A percentile compares a stretch with the other conserved stretches of the same genome.
phyloP scores from a whole-genome alignment of 225 moss, liverwort and hornwort species.

The Pseudoscleropodium purum region DNA sequence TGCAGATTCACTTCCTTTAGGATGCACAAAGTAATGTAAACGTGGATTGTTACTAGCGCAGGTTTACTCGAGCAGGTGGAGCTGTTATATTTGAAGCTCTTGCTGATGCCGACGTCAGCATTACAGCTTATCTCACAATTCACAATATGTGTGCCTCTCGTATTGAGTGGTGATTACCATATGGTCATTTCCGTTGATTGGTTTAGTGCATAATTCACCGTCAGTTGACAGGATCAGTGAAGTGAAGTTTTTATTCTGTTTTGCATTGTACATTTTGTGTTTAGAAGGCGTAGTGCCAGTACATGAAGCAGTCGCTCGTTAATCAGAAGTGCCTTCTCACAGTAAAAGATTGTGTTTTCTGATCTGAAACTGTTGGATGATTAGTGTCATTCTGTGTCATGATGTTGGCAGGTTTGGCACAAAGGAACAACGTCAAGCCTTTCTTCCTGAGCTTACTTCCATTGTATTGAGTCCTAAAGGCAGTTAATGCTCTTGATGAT shows the following conservation, averaged over 20 bases:
- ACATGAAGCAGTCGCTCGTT: neutral
- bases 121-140: slow-evolving; percentile 71
- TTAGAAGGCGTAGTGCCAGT: neutral
- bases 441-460: slow-evolving; percentile 7
- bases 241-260: neutral
- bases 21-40: neutral
- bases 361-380: neutral
- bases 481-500: neutral
- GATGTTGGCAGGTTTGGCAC: neutral
- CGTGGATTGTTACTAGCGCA: slow-evolving; percentile 10
- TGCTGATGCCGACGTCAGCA: slow-evolving; percentile 73
- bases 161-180: slow-evolving; percentile 56
- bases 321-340: neutral
- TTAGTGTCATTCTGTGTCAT: neutral
- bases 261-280: neutral
- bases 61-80: slow-evolving; percentile 71
- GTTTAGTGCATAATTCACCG: neutral
- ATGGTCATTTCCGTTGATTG: neutral
- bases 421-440: too few species aligned
- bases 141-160: slow-evolving; percentile 90
- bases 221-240: neutral
- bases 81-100: slow-evolving; percentile 81
- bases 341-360: neutral
- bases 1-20: neutral
- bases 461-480: slow-evolving; percentile 39